Conservation (phyloP, 2,329 filamentous ascomycete species). For the Moelleriella libera region DNA sequence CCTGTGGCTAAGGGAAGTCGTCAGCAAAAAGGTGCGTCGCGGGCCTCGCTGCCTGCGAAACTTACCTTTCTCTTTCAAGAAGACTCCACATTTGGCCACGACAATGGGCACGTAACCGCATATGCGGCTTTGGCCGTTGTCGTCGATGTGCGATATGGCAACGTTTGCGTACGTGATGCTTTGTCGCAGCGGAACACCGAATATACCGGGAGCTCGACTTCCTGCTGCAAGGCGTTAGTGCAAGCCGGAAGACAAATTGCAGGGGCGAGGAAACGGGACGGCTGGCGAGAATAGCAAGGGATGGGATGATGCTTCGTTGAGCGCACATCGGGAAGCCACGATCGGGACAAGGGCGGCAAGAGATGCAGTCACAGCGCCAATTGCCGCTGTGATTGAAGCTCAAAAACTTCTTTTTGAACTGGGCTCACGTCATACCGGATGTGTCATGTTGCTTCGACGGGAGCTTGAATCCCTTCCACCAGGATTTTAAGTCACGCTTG, state of each 20-base stretch:
- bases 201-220: slow-evolving; percentile 58
- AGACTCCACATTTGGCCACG: slow-evolving; percentile 95
- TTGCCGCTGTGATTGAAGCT: neutral
- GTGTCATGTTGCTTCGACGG: slow-evolving; percentile 38
- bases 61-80: slow-evolving; percentile 89
- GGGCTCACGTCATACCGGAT: slow-evolving; percentile 29
- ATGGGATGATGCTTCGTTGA: neutral
- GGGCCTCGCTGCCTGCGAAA: neutral
- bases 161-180: slow-evolving; percentile 98
- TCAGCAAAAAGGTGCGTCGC: neutral
- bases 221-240: slow-evolving; percentile 18
- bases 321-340: neutral
- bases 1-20: slow-evolving; percentile 55
- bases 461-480: slow-evolving; percentile 94
- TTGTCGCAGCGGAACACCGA: slow-evolving; percentile 81
- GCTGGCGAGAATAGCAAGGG: neutral
- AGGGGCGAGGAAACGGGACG: neutral
- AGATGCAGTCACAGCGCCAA: too few species aligned
- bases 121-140: slow-evolving; percentile 87
- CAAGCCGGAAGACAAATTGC: neutral
- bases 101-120: slow-evolving; percentile 98
- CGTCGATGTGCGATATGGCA: slow-evolving; percentile 88
- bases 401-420: neutral
- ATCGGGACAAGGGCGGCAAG: neutral
- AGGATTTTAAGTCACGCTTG: slow-evolving; percentile 80